A percentile compares a stretch with the other conserved stretches of the same genome.
Conservation (phyloP, 306 rosid genomes). For the Nissolia schottii region DNA sequence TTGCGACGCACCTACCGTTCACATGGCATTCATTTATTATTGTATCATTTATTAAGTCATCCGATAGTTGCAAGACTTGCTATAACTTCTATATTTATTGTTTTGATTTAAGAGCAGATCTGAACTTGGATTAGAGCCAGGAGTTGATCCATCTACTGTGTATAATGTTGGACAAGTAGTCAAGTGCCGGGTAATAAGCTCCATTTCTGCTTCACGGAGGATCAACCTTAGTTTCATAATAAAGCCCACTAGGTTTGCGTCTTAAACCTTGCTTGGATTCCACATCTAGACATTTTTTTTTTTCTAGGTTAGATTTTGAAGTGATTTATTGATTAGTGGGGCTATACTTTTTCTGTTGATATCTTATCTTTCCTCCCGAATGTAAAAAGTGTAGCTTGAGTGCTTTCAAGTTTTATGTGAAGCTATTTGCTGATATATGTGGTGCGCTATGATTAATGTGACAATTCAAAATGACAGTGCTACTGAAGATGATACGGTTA, state of each 20-base stretch:
- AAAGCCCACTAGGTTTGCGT: constrained; percentile 70
- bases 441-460: neutral
- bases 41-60: neutral
- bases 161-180: constrained; percentile 90
- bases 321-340: neutral
- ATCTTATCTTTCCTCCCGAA: neutral
- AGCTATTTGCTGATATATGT: neutral
- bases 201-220: constrained; percentile 66
- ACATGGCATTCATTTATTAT: neutral
- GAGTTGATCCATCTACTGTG: constrained; percentile 59
- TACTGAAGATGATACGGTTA: constrained; percentile 60
- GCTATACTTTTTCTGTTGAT: neutral
- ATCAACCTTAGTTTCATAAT: constrained; percentile 85
- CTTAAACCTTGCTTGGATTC: neutral
- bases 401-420: neutral
- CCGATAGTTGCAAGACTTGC: neutral
- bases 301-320: neutral
- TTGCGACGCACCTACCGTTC: neutral
- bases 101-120: constrained; percentile 53
- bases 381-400: neutral
- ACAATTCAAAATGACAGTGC: constrained; percentile 54
- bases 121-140: constrained; percentile 88
- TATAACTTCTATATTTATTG: constrained; percentile 14
- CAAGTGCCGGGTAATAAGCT: constrained; percentile 71
- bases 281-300: neutral